These are phyloP conservation scores for Paramecium sonneborni DNA, from an alignment of 73 alveolate genomes.

Conservation along the genomic window DNA sequence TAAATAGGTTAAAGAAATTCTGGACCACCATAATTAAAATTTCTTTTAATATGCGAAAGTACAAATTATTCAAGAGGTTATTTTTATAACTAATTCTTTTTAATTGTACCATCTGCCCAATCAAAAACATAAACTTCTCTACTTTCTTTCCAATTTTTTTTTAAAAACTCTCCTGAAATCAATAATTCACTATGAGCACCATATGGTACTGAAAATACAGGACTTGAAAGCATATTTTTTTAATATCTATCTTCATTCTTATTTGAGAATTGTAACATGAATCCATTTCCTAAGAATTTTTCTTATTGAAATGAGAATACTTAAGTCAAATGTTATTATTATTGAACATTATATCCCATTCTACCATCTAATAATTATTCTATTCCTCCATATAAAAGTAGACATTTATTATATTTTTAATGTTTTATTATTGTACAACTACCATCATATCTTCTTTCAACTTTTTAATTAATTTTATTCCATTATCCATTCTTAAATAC, in stretches of 20 bases:
- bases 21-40: neutral
- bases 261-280: neutral
- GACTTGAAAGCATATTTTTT: neutral
- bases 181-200: neutral
- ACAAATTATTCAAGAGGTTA: neutral
- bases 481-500: neutral
- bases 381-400: conserved; percentile 1
- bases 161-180: neutral
- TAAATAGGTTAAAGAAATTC: neutral
- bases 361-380: neutral
- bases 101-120: neutral
- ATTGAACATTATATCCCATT: neutral
- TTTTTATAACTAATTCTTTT: neutral
- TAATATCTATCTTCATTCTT: neutral
- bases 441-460: neutral
- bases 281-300: conserved; percentile 18
- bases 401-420: neutral
- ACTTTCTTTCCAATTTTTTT: neutral
- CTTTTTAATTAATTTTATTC: neutral
- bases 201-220: conserved; percentile 9
- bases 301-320: neutral
- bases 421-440: neutral
- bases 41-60: neutral
- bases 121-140: neutral
- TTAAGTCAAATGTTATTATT: neutral